Evolutionary conservation across 2,329 filamentous ascomycete species (phyloP), one percentile per base, ranked within the genome.

Genomic region (Rutstroemia sp.): DNA sequence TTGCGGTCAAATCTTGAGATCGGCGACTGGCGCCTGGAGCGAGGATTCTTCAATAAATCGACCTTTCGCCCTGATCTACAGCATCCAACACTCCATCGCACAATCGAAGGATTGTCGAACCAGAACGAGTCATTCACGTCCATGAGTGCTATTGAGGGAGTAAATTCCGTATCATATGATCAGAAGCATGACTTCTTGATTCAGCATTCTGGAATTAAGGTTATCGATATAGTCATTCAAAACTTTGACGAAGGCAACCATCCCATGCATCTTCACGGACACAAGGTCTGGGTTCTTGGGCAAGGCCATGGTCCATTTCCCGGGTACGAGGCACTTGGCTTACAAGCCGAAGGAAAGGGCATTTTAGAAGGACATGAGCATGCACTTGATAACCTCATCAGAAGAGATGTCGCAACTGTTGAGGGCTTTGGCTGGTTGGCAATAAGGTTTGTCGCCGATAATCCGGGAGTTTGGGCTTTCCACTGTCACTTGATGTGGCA

Each of bases 191-290:
- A 77, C 60, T 79, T 90, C 63, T 77, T 95, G 3, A 78, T 95
- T 12, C 75, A 83, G 27, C 80, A 85, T 60, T 80, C 79, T 56
- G 75, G 66, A 19, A 62, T 73, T 27, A 71, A 85, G 58, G 76
- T 89, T n/a, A 80, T 92, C 27, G 83, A 92, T 67, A 78, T 92
- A 51, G 72, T 90, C 18, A 74, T 92, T n/a, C 89, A 91, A 74
- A 92, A 91, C 66, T 76, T 82, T 46, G 88, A 92, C 63, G 69
- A 77, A 58, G 74, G 88, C 44, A 84, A 82, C 8, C 87, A 91
- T 65, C 90, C 84, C 0, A 85, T 86, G 74, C 84, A 88, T 70
- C 71, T 95, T 1, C 91, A 94, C 72, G 88, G 88, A 0, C 87
- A 90, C 69, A 75, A 80, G 62, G 90, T 91, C 72, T 87, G 89